Evolutionary conservation across 106 monocot genomes (phyloP).

Genomic region (Dendrobium officinale): DNA sequence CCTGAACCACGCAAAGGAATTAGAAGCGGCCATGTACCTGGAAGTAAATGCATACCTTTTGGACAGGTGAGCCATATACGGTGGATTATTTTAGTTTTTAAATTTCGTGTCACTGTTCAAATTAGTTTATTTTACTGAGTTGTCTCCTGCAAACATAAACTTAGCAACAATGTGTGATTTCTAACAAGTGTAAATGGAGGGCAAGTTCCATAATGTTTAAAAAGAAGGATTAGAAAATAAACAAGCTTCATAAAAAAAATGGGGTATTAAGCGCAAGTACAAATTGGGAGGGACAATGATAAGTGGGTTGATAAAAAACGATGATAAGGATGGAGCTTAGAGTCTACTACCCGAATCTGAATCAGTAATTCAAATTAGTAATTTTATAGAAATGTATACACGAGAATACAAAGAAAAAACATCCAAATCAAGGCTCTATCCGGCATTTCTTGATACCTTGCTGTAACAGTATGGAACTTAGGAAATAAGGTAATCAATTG

Average conservation of each 20-base stretch:
- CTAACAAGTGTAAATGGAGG: not conserved
- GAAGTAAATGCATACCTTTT: slow-evolving; percentile 96
- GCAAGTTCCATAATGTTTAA: not conserved
- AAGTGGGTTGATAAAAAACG: too few relatives aligned
- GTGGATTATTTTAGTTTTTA: not conserved
- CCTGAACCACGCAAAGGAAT: slow-evolving; percentile 95
- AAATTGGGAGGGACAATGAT: not conserved
- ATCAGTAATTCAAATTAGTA: too few relatives aligned
- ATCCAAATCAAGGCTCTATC: too few relatives aligned
- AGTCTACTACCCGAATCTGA: not conserved
- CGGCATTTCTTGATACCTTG: too few relatives aligned
- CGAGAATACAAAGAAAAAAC: too few relatives aligned
- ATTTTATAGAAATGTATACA: too few relatives aligned
- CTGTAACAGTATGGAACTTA: too few relatives aligned
- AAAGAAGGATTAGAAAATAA: not conserved
- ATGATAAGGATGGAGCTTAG: not conserved
- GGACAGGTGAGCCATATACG: slow-evolving; percentile 32
- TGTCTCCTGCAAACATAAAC: not conserved
- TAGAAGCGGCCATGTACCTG: slow-evolving; percentile 85
- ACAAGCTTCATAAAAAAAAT: not conserved
- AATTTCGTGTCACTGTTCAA: not conserved
- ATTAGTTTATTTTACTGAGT: not conserved
- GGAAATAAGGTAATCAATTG: too few relatives aligned
- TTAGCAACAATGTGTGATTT: not conserved
- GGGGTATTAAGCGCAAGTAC: not conserved